Conservation (phyloP, 306 rosid species). For the Vigna reflexopilosa region DNA sequence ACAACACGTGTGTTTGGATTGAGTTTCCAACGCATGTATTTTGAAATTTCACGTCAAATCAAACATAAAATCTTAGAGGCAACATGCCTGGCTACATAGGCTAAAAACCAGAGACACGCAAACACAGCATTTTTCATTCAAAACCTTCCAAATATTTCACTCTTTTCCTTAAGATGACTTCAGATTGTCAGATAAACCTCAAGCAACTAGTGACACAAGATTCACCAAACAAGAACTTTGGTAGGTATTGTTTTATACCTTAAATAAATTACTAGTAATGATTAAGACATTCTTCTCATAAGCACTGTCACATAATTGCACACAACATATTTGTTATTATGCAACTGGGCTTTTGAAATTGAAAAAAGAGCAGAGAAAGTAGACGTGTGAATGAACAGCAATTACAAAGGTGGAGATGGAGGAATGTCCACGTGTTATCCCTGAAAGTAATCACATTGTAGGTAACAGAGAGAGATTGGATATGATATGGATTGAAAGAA, state of each 20-base stretch:
- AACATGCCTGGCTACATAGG: not conserved
- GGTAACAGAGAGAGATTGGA: conserved; percentile 38
- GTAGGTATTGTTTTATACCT: not conserved
- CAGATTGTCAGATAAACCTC: not conserved
- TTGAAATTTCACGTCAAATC: not conserved
- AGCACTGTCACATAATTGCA: not conserved
- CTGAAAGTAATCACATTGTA: conserved; percentile 33
- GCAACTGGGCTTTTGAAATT: not conserved
- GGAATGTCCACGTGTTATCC: conserved; percentile 38
- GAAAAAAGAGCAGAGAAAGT: not conserved
- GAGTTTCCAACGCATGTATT: not conserved
- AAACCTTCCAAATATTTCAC: not conserved
- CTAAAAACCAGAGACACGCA: not conserved
- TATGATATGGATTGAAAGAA: conserved; percentile 46
- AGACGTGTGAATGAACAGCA: conserved; percentile 10
- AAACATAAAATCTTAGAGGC: not conserved
- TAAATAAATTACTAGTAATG: not conserved
- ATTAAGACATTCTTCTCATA: not conserved
- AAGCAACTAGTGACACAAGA: not conserved
- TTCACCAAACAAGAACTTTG: not conserved
- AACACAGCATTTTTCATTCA: not conserved
- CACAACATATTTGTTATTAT: not conserved
- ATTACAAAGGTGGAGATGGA: not conserved
- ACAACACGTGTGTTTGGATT: not conserved
- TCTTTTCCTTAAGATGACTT: conserved; percentile 11